Evolutionary conservation across 2,329 filamentous ascomycete species (phyloP).

Genomic region (Aphanocladium album): DNA sequence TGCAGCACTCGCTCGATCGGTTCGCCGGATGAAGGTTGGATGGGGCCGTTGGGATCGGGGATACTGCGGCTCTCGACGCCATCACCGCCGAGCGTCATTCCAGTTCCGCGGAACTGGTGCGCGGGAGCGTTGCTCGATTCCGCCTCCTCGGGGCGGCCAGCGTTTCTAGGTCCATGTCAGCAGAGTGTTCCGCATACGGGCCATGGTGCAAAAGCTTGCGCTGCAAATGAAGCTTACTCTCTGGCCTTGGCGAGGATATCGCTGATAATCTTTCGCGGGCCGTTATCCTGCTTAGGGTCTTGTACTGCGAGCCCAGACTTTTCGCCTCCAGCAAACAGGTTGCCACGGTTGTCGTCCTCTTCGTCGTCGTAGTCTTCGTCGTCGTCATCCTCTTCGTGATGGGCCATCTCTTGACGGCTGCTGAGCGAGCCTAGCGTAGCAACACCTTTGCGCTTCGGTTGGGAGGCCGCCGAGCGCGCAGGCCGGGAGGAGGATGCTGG

Average conservation of each 20-base stretch:
- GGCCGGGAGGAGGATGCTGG: constrained; percentile 32
- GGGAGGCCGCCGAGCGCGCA: constrained; percentile 33
- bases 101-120: constrained; percentile 61
- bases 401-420: constrained; percentile 30
- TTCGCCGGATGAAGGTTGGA: constrained; percentile 28
- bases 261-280: constrained; percentile 52
- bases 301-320: constrained; percentile 71
- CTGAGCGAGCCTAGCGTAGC: constrained; percentile 55
- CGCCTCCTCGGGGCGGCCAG: constrained; percentile 48
- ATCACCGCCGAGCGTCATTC: constrained; percentile 74
- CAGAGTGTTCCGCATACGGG: neutral
- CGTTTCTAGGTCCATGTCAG: constrained; percentile 43
- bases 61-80: constrained; percentile 65
- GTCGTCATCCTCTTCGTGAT: constrained; percentile 55
- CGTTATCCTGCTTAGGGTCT: constrained; percentile 49
- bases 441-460: constrained; percentile 54
- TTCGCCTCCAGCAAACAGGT: constrained; percentile 79
- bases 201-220: too few relatives aligned
- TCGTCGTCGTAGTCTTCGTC: constrained; percentile 51
- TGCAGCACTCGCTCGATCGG: constrained; percentile 67
- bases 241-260: constrained; percentile 61
- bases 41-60: constrained; percentile 48
- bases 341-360: constrained; percentile 54
- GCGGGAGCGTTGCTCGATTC: constrained; percentile 48
- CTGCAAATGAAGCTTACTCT: constrained; percentile 39